Conservation (phyloP, 2,329 filamentous ascomycete genomes). For the Scleromitrula shiraiana region DNA sequence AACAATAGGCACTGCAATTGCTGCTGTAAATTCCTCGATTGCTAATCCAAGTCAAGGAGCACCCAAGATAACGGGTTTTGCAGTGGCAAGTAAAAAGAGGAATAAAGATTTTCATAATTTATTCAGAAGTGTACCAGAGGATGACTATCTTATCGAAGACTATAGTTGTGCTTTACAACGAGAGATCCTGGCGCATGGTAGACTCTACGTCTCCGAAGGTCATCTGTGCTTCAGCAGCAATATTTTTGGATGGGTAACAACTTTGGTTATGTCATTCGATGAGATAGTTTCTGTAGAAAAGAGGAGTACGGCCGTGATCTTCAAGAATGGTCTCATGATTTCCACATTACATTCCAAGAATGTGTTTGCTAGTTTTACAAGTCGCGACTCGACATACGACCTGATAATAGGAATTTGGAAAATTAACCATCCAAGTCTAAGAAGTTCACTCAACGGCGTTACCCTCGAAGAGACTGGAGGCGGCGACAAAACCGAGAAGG, state of each 20-base stretch:
- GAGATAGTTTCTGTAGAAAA: constrained; percentile 97
- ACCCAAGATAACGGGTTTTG: constrained; percentile 85
- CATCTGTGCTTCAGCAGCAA: constrained; percentile 99
- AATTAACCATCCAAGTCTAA: constrained; percentile 83
- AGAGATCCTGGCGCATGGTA: constrained; percentile 88
- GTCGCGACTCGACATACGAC: constrained; percentile 92
- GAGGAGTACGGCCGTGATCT: constrained; percentile 87
- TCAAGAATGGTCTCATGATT: constrained; percentile 96
- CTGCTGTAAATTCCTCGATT: constrained; percentile 61
- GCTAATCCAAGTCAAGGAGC: constrained; percentile 52
- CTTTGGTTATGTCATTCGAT: constrained; percentile 95
- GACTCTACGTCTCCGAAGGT: constrained; percentile 92
- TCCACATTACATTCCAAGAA: constrained; percentile 93
- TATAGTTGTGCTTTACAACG: constrained; percentile 95
- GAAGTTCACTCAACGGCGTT: constrained; percentile 86
- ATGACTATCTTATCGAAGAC: constrained; percentile 96
- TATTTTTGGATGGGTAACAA: constrained; percentile 96
- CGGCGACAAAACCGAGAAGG: constrained; percentile 88
- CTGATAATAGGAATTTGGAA: constrained; percentile 98
- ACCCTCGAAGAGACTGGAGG: constrained; percentile 68
- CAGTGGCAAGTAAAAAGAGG: constrained; percentile 89
- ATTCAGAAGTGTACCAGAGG: constrained; percentile 94
- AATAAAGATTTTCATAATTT: constrained; percentile 91
- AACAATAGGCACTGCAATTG: constrained; percentile 63
- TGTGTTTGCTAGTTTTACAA: constrained; percentile 90